Percentiles rank a stretch among this genome's conserved stretches.
phyloP scores from a whole-genome alignment of 2,329 filamentous ascomycete genomes.

The Cryphonectria nitschkei region DNA sequence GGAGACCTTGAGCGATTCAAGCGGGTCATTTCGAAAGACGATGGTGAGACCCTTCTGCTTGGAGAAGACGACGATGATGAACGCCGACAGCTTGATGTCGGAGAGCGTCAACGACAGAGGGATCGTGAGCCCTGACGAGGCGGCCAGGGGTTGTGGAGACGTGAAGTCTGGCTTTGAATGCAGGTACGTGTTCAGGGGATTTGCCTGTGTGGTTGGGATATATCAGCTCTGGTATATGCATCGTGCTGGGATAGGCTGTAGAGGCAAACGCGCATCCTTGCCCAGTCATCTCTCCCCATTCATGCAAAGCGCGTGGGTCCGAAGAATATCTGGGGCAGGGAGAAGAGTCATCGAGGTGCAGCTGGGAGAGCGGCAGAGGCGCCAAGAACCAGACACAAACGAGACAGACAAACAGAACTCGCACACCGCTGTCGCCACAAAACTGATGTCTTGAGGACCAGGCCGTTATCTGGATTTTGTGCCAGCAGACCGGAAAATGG shows the following conservation, averaged over 20 bases:
- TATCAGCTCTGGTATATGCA: constrained; percentile 51
- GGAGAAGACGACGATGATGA: constrained; percentile 97
- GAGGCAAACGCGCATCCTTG: constrained; percentile 42
- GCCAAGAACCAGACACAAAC: constrained; percentile 4
- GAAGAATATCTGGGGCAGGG: constrained; percentile 24
- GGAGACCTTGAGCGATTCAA: constrained; percentile 97
- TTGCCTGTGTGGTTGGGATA: constrained; percentile 65
- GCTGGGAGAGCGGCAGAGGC: constrained; percentile 7
- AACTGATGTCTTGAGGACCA: not conserved
- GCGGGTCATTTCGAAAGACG: constrained; percentile 96
- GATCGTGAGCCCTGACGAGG: constrained; percentile 90
- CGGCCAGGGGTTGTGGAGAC: constrained; percentile 88
- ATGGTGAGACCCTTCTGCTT: constrained; percentile 95
- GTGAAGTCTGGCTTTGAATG: constrained; percentile 90
- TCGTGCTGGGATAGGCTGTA: constrained; percentile 36
- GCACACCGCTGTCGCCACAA: constrained; percentile 8
- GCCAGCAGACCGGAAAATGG: not conserved
- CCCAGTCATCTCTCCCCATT: constrained; percentile 37
- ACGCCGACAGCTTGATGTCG: constrained; percentile 92
- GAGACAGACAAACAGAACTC: constrained; percentile 6
- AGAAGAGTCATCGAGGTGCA: constrained; percentile 19
- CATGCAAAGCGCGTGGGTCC: constrained; percentile 37
- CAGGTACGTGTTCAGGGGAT: constrained; percentile 94
- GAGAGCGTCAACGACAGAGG: constrained; percentile 97
- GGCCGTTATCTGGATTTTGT: constrained; percentile 1